Base-by-base conservation (phyloP, 192 early-diverging fungal genomes). In the Backusella morwellensis region DNA sequence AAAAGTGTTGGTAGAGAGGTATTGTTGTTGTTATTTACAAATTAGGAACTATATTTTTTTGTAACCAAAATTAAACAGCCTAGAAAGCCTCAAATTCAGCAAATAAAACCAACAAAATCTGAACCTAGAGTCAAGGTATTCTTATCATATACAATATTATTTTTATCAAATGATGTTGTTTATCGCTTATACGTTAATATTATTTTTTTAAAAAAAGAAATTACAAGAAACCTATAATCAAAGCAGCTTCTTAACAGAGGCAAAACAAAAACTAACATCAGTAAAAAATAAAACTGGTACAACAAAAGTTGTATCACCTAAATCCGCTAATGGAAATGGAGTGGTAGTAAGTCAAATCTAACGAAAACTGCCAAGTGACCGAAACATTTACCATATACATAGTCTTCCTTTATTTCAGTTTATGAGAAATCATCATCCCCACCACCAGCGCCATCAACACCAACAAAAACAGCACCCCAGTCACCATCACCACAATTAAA, bases 381-480 rank as follows among this genome's bases (percentile, higher is more conserved):
- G 23, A 29, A 63, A 63, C 11, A 63, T 63, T 36, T 38, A 70
- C n/a, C 23, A 70, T 70, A 21, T 41, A 12, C 40, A 41, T 38
- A 70, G 68, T 70, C 68, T 23, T 70, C 68, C 41, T 70, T 70
- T 70, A 70, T 70, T 38, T 70, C 68, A 41, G 68, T n/a, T 12
- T 70, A 23, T 70, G 68, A 70, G n/a, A 70, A 35, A n/a, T 38
- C 35, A 15, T 21, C 68, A 70, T 4, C 68, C 6, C 35, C 56
- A 63, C n/a, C n/a, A 11, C 19, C 54, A 11, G n/a, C 17, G 0
- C 17, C 50, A 54, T 54, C 50, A 54, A 3, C 54, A 56, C 21
- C 9, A 56, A 3, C 21, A 21, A 21, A 56, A 56, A 8, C 21
- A 56, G 9, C 54, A 23, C n/a, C 6, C 6, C 23, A 14, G n/a